Evolutionary conservation across 495 filamentous ascomycete genomes (phyloP).

Genomic region (Lindgomyces ingoldianus): DNA sequence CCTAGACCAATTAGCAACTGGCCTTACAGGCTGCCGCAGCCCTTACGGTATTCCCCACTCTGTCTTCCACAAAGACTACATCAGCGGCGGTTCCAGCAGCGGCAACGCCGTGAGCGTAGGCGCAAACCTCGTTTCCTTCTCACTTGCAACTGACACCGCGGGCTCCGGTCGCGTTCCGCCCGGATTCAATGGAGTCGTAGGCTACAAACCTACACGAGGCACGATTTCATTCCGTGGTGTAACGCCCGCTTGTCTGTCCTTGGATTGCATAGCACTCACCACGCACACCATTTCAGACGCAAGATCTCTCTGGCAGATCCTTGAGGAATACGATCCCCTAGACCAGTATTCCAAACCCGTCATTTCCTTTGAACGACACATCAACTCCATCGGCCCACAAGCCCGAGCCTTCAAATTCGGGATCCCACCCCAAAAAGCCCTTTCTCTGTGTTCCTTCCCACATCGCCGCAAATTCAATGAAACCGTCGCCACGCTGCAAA

Average conservation of each 20-base stretch:
- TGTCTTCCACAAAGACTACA: conserved; percentile 56
- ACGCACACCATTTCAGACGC: conserved; percentile 55
- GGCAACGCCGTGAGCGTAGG: conserved; percentile 61
- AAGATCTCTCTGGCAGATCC: conserved; percentile 57
- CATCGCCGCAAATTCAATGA: conserved; percentile 52
- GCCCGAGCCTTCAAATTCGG: conserved; percentile 56
- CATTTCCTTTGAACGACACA: conserved; percentile 48
- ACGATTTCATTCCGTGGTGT: conserved; percentile 60
- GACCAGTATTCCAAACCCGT: conserved; percentile 60
- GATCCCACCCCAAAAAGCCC: conserved; percentile 50
- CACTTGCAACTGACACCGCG: conserved; percentile 67
- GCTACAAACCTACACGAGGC: conserved; percentile 68
- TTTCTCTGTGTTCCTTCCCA: conserved; percentile 51
- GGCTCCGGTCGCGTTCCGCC: conserved; percentile 65
- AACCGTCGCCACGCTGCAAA: conserved; percentile 49
- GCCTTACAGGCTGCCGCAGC: conserved; percentile 58
- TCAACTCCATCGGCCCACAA: conserved; percentile 53
- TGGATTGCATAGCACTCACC: conserved; percentile 64
- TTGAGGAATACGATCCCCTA: conserved; percentile 54
- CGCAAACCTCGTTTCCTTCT: conserved; percentile 60
- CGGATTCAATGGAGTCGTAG: conserved; percentile 64
- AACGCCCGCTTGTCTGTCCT: conserved; percentile 60
- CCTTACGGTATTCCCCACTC: conserved; percentile 60
- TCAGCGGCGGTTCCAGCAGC: conserved; percentile 65
- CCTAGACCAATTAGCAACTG: conserved; percentile 69